Conservation (phyloP, 2,329 filamentous ascomycete species). For the Mollisiaceae sp. region DNA sequence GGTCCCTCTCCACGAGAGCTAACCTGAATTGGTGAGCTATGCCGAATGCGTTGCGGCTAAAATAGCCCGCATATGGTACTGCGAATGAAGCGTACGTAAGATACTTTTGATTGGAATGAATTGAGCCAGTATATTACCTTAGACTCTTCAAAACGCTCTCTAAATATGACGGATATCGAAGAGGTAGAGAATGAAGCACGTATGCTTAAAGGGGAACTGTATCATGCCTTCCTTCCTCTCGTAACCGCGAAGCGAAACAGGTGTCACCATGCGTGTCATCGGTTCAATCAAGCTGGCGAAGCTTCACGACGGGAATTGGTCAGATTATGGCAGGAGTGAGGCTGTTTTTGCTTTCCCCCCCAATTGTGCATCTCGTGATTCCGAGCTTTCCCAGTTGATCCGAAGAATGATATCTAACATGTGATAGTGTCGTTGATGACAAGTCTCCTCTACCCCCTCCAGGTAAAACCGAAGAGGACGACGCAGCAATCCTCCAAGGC, state of each 20-base stretch:
- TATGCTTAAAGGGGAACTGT: slow-evolving; percentile 73
- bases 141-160: not conserved
- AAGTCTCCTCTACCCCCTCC: slow-evolving; percentile 65
- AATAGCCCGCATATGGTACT: no score
- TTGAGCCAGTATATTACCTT: not conserved
- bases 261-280: slow-evolving; percentile 63
- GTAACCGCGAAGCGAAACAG: slow-evolving; percentile 66
- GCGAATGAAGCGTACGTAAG: no score
- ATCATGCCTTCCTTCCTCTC: slow-evolving; percentile 74
- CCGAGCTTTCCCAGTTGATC: not conserved
- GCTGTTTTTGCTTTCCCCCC: no score
- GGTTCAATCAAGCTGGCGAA: slow-evolving; percentile 68
- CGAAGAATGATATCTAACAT: slow-evolving; percentile 20
- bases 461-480: slow-evolving; percentile 61
- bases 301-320: slow-evolving; percentile 65
- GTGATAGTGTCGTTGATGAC: slow-evolving; percentile 64
- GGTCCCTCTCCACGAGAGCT: no score
- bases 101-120: no score
- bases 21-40: no score
- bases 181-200: slow-evolving; percentile 54
- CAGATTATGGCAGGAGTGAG: slow-evolving; percentile 75
- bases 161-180: slow-evolving; percentile 42
- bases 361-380: not conserved
- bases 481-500: slow-evolving; percentile 66
- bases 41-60: no score